These are phyloP conservation scores for Discostella pseudostelligera DNA, from an alignment of 108 stramenopile species.

Conservation along the genomic window DNA sequence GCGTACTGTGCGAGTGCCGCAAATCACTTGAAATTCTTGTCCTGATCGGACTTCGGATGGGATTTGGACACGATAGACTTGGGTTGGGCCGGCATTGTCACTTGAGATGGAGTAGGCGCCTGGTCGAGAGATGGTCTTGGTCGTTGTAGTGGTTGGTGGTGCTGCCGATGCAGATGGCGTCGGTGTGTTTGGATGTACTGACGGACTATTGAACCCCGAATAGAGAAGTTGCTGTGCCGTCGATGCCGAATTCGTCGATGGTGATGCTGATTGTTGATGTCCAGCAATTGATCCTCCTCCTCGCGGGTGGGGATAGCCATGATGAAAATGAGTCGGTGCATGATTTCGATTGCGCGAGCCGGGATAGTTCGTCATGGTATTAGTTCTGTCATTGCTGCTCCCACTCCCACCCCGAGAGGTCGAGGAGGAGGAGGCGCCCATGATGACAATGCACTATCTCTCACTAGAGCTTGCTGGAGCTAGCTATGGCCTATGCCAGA, in stretches of 20 bases:
- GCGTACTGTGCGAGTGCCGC: constrained; percentile 55
- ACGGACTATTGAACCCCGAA: background rate
- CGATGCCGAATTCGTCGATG: background rate
- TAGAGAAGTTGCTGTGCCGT: background rate
- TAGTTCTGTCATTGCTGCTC: background rate
- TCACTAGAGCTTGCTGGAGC: too few species aligned
- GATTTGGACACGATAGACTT: constrained; percentile 81
- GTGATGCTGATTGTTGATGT: background rate
- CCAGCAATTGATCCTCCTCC: background rate
- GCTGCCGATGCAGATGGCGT: background rate
- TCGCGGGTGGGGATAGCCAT: background rate
- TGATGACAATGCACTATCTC: too few species aligned
- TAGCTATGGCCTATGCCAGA: too few species aligned
- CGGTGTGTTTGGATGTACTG: background rate
- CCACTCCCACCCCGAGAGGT: constrained; percentile 6
- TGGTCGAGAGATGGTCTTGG: constrained; percentile 28
- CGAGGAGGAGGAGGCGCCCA: constrained; percentile 19
- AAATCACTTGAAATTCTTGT: constrained; percentile 75
- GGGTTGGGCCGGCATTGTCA: constrained; percentile 58
- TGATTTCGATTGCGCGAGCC: constrained; percentile 5
- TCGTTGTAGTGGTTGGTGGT: background rate
- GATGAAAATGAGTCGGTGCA: background rate
- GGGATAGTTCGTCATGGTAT: constrained; percentile 5
- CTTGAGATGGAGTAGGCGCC: constrained; percentile 67
- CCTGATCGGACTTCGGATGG: constrained; percentile 69